Conservation (phyloP, 1,284 basidiomycete species). For the Ganoderma boninense region DNA sequence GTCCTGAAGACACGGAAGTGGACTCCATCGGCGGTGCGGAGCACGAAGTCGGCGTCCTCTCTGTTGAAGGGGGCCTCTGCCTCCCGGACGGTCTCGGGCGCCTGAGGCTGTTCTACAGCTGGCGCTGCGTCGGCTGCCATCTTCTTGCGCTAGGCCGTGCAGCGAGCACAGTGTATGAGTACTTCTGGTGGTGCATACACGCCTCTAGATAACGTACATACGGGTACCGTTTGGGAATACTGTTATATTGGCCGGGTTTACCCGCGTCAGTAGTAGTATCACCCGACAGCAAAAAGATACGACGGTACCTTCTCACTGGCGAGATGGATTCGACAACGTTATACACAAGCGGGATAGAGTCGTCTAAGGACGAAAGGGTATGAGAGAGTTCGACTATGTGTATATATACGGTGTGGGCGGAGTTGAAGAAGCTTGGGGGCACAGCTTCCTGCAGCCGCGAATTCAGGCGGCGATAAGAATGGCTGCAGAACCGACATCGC, state of each 20-base stretch:
- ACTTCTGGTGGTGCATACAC: not conserved
- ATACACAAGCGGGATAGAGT: not conserved
- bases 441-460: not conserved
- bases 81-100: not conserved
- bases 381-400: not conserved
- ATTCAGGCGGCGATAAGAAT: not conserved
- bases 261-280: not conserved
- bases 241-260: not conserved
- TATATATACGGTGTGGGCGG: not conserved
- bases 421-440: not conserved
- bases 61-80: slow-evolving; percentile 27
- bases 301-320: not conserved
- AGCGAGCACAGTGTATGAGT: slow-evolving; percentile 2
- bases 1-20: slow-evolving; percentile 29
- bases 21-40: slow-evolving; percentile 24
- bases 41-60: slow-evolving; percentile 27
- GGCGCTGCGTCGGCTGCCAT: not conserved
- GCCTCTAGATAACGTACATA: not conserved
- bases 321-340: not conserved
- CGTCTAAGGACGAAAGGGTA: not conserved
- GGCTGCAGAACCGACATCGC: not conserved
- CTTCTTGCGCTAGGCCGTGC: not conserved
- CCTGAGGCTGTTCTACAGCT: not conserved
- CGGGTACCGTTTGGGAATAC: not conserved
- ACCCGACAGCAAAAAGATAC: not conserved